A percentile compares a stretch with the other conserved stretches of the same genome.
Conservation (phyloP, 2,329 filamentous ascomycete species). For the Claviceps monticola region DNA sequence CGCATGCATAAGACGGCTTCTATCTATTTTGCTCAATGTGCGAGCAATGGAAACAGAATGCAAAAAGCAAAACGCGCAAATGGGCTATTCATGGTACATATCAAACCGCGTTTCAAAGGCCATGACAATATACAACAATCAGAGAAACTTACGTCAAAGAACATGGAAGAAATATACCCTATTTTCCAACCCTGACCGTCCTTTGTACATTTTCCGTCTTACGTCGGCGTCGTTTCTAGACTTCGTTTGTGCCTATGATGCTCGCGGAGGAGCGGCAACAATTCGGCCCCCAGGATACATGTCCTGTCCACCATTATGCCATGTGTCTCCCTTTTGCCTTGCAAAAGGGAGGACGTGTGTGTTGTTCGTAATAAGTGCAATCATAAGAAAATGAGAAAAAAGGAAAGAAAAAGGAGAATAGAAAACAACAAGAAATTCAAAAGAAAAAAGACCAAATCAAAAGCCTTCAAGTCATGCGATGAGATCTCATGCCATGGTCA, state of each 20-base stretch:
- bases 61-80: no score
- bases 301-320: conserved; percentile 3
- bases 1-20: no score
- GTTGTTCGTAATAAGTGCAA: conserved; percentile 15
- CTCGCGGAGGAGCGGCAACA: conserved; percentile 2
- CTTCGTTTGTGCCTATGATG: conserved; percentile 8
- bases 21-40: no score
- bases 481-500: conserved; percentile 16
- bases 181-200: conserved; percentile 1
- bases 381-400: conserved; percentile 17
- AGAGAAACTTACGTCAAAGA: no score
- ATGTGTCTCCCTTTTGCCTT: conserved; percentile 2
- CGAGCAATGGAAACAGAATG: no score
- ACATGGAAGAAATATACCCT: conserved; percentile 1
- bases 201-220: background rate
- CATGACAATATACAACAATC: no score
- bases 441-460: conserved; percentile 13
- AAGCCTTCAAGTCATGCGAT: conserved; percentile 18
- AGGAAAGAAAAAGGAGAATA: conserved; percentile 15
- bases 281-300: conserved; percentile 1
- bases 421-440: no score
- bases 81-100: no score
- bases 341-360: background rate
- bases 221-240: background rate
- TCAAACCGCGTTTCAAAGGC: no score